Evolutionary conservation across 768 basidiomycete genomes (phyloP), one percentile per base, ranked within the genome.

Genomic region (Termitomyces sp.): DNA sequence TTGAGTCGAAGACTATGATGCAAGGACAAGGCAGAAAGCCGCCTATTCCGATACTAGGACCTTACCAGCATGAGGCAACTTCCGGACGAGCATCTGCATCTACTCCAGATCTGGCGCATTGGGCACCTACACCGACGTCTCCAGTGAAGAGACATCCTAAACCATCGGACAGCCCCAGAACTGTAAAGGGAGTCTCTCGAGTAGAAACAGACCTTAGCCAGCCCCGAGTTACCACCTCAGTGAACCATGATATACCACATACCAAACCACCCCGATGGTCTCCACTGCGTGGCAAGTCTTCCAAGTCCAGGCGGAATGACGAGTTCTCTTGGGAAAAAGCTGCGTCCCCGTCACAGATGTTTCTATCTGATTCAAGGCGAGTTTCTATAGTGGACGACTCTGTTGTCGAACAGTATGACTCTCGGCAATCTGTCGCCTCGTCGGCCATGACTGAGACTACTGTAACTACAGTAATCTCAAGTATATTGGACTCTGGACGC

Each of bases 351-450:
- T 31, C 64, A 49, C 61, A 60, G 42, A 65, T 57, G n/a, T 73
- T 70, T 12, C 67, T 69, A 48, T 71, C 70, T 37, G 74, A 75
- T 56, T 70, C 72, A 32, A 68, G 68, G 13, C 65, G 66, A 36
- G 67, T 71, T 32, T 68, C 78, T 26, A 59, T 74, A 54, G 65
- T 74, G 47, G 76, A 76, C 57, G 74, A 74, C 58, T 72, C 80
- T 42, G 56, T 69, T 57, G 65, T 71, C 50, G 70, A 72, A 39
- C 63, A 67, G 51, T 55, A 58, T 52, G 73, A 78, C 58, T 70
- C 72, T 57, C 78, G 86, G 53, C 85, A 87, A 64, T 88, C 87
- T 26, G 73, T 86, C 49, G 81, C 81, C 12, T 86, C 87, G 7
- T 83, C 79, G 59, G 77, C 75, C 62, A 72, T 83, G 69, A 86